Percentiles rank a stretch among this genome's conserved stretches.
These are phyloP conservation scores for Mycena polygramma DNA, from an alignment of 768 basidiomycete species.

Conservation along the genomic window DNA sequence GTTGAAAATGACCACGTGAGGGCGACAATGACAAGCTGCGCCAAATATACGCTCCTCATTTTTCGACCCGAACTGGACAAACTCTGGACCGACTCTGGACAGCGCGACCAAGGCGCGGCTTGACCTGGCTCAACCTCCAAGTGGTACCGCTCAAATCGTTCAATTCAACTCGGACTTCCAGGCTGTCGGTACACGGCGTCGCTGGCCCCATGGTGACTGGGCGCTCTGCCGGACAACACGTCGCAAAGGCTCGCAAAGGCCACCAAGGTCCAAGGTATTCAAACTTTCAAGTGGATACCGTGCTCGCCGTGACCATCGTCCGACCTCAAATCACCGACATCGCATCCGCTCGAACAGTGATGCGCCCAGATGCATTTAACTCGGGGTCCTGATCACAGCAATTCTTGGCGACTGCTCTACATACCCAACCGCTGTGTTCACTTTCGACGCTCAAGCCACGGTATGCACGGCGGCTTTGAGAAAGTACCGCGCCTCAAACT, in stretches of 20 bases:
- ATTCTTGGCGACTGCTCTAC: background rate
- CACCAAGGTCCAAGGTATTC: no score
- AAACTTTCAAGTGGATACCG: background rate
- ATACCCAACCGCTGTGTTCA: no score
- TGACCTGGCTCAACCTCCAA: no score
- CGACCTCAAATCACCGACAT: constrained; percentile 17
- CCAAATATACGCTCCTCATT: background rate
- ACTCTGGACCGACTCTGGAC: no score
- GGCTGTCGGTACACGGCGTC: no score
- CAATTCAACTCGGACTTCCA: no score
- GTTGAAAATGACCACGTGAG: background rate
- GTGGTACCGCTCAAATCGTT: no score
- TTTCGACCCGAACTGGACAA: no score
- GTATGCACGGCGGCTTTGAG: constrained; percentile 13
- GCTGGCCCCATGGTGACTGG: no score
- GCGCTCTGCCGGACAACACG: no score
- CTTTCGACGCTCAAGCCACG: constrained; percentile 1
- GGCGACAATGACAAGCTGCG: background rate
- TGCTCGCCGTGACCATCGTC: constrained; percentile 14
- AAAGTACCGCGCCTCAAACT: background rate
- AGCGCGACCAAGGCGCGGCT: no score
- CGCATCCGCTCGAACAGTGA: background rate
- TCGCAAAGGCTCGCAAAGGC: no score
- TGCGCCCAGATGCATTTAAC: background rate
- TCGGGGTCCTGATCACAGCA: background rate